Conservation (phyloP, 2,329 filamentous ascomycete genomes). For the Alternaria dauci region DNA sequence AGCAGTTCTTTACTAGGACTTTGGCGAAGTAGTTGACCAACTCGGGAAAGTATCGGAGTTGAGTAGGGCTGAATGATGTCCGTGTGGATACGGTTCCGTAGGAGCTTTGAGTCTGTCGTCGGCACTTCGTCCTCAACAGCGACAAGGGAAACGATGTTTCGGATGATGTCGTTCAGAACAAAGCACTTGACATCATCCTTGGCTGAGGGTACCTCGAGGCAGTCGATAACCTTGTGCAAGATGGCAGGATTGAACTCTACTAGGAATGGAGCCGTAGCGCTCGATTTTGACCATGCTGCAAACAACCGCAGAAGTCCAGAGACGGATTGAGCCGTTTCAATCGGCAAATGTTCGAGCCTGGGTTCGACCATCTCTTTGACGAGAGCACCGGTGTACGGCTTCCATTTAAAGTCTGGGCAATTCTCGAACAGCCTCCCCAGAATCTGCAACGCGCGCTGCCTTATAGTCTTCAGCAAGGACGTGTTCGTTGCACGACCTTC, state of each 20-base stretch:
- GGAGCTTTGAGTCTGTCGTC: constrained; percentile 62
- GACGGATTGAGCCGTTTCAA: constrained; percentile 87
- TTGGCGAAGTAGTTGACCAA: constrained; percentile 63
- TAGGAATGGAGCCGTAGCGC: constrained; percentile 73
- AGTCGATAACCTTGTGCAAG: constrained; percentile 75
- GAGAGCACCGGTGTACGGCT: constrained; percentile 72
- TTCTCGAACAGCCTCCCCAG: constrained; percentile 80
- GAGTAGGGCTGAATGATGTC: constrained; percentile 70
- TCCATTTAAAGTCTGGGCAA: constrained; percentile 75
- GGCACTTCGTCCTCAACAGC: constrained; percentile 12
- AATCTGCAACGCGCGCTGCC: constrained; percentile 81
- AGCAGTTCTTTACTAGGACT: constrained; percentile 76
- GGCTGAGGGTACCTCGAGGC: constrained; percentile 74
- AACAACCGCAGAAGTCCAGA: constrained; percentile 85
- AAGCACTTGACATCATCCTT: constrained; percentile 89
- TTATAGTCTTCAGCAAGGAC: constrained; percentile 71
- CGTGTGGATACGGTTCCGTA: constrained; percentile 52
- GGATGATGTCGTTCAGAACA: constrained; percentile 77
- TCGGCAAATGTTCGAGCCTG: constrained; percentile 77
- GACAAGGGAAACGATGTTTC: constrained; percentile 43
- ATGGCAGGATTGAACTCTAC: constrained; percentile 66
- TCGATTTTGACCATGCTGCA: constrained; percentile 77
- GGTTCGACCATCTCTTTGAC: constrained; percentile 79
- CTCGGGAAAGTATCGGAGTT: constrained; percentile 66
- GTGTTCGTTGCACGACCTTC: constrained; percentile 41